These are phyloP conservation scores for Tuctoria greenei DNA, from an alignment of 176 grass and related monocot genomes.

Conservation along the genomic window DNA sequence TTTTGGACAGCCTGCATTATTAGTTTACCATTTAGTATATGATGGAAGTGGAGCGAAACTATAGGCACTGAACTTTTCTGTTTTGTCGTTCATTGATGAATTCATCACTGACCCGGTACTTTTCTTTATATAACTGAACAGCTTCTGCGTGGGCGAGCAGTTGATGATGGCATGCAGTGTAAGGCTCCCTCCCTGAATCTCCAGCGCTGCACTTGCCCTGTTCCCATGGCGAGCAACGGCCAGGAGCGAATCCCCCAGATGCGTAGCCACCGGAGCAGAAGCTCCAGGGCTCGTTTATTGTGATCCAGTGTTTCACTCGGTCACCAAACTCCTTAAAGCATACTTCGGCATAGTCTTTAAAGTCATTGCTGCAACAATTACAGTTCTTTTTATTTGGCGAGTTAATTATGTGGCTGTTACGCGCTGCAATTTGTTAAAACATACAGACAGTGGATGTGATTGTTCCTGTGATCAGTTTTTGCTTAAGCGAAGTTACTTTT, in stretches of 20 bases:
- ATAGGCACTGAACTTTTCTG: background rate
- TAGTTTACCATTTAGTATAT: background rate
- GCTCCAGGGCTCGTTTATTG: conserved; percentile 53
- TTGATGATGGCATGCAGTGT: conserved; percentile 53
- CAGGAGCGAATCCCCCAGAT: conserved; percentile 14
- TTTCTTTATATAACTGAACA: conserved; percentile 44
- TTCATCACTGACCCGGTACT: conserved; percentile 52
- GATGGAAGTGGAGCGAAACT: no score
- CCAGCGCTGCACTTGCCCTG: conserved; percentile 38
- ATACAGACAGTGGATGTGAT: no score
- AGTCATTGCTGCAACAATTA: conserved; percentile 51
- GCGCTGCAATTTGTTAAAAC: no score
- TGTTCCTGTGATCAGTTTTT: no score
- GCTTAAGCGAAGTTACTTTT: no score
- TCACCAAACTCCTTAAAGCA: conserved; percentile 69
- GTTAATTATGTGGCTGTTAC: no score
- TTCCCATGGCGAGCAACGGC: conserved; percentile 56
- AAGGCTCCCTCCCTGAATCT: conserved; percentile 63
- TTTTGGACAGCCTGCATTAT: conserved; percentile 40
- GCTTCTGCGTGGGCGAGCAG: conserved; percentile 58
- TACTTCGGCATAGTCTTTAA: conserved; percentile 47
- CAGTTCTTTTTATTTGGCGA: background rate
- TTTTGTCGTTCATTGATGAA: background rate
- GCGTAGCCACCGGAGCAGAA: conserved; percentile 22
- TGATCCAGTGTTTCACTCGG: conserved; percentile 77